A percentile compares a stretch with the other conserved stretches of the same genome.
Conservation (phyloP, 2,329 filamentous ascomycete genomes). For the Diplocarpon rosae region DNA sequence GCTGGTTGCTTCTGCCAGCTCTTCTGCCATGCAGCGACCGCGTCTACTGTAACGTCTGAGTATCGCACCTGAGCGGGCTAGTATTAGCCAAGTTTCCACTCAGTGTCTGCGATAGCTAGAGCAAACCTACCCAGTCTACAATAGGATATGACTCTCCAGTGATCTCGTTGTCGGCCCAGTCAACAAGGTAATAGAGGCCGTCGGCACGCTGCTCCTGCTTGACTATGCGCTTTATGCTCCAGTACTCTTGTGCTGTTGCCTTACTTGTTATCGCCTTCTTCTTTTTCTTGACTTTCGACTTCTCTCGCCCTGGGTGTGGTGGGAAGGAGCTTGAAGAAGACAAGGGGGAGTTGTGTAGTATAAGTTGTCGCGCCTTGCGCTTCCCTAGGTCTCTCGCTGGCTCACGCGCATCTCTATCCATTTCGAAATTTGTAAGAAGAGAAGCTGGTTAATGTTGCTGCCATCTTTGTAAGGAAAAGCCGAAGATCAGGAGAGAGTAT, state of each 20-base stretch:
- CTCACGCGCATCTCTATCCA: too few species aligned
- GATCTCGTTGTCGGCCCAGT: constrained; percentile 43
- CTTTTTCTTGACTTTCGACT: neutral
- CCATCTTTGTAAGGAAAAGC: too few species aligned
- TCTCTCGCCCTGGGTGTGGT: too few species aligned
- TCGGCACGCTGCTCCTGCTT: neutral
- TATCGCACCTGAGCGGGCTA: neutral
- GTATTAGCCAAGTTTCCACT: neutral
- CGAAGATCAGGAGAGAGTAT: too few species aligned
- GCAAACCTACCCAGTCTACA: constrained; percentile 35
- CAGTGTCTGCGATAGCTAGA: neutral
- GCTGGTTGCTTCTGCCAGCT: neutral
- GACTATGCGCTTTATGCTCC: neutral
- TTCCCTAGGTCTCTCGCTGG: too few species aligned
- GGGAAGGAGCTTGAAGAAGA: too few species aligned
- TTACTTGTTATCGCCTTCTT: neutral
- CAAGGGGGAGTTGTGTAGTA: too few species aligned
- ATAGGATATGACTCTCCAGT: constrained; percentile 39
- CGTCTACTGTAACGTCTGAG: neutral
- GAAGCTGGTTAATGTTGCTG: too few species aligned
- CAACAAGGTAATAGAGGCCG: constrained; percentile 34
- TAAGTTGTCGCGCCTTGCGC: too few species aligned
- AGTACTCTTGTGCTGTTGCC: neutral
- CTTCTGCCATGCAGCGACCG: constrained; percentile 6
- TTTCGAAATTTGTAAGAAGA: too few species aligned